phyloP scores from a whole-genome alignment of 768 basidiomycete genomes.

The Serendipita indica region DNA sequence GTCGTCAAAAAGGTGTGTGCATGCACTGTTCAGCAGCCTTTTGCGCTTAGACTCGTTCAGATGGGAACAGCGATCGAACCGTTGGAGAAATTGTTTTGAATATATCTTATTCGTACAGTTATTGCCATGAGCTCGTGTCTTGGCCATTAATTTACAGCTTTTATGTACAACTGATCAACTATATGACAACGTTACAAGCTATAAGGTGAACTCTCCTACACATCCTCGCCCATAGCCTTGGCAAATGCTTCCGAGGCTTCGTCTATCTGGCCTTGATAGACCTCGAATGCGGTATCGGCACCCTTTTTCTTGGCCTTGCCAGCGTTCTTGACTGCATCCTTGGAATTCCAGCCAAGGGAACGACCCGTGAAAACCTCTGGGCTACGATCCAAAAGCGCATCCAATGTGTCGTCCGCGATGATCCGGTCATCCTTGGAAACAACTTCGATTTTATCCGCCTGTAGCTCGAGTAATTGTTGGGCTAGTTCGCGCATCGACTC shows the following conservation, averaged over 20 bases:
- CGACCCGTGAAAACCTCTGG: slow-evolving; percentile 58
- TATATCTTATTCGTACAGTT: background rate
- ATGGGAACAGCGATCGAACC: slow-evolving; percentile 43
- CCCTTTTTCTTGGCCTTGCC: slow-evolving; percentile 12
- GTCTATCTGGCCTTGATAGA: slow-evolving; percentile 52
- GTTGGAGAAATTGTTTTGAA: slow-evolving; percentile 37
- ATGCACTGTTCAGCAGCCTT: too few relatives aligned
- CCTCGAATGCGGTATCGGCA: slow-evolving; percentile 52
- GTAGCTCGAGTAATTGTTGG: slow-evolving; percentile 56
- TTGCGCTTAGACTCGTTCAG: too few relatives aligned
- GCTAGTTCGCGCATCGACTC: slow-evolving; percentile 73
- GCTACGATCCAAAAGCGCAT: slow-evolving; percentile 64
- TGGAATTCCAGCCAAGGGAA: slow-evolving; percentile 58
- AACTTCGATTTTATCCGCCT: slow-evolving; percentile 81
- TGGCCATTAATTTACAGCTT: background rate
- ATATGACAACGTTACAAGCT: too few relatives aligned
- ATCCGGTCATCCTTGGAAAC: slow-evolving; percentile 62
- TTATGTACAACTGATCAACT: too few relatives aligned
- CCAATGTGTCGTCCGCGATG: slow-evolving; percentile 69
- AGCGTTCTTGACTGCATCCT: slow-evolving; percentile 18
- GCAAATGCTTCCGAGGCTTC: slow-evolving; percentile 55
- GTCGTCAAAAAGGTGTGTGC: slow-evolving; percentile 68
- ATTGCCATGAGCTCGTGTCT: background rate
- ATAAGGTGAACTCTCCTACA: too few relatives aligned
- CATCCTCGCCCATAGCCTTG: slow-evolving; percentile 51